These are phyloP conservation scores for Fragosphaeria purpurea DNA, from an alignment of 2,329 filamentous ascomycete genomes.

Conservation along the genomic window DNA sequence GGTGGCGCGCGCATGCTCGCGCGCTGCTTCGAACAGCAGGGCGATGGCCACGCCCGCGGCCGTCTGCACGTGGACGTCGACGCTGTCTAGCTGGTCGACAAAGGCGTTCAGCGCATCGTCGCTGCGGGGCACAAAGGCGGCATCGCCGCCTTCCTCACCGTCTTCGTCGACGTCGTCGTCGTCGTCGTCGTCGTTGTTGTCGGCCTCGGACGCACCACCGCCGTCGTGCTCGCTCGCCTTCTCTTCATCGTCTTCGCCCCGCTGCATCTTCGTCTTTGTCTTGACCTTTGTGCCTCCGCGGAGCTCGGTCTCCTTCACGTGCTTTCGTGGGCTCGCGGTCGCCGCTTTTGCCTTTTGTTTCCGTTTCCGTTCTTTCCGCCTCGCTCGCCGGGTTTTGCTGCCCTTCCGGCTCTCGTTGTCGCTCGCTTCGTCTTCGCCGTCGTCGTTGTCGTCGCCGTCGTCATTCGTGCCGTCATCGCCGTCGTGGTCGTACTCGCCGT, in stretches of 20 bases:
- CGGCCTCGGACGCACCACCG: slow-evolving; percentile 54
- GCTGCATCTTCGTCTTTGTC: slow-evolving; percentile 65
- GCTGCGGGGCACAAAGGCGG: slow-evolving; percentile 38
- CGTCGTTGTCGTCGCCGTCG: not conserved
- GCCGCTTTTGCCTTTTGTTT: too few species aligned
- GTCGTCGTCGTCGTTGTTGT: not conserved
- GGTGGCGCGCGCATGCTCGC: slow-evolving; percentile 37
- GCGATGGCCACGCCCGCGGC: slow-evolving; percentile 73
- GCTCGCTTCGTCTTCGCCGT: slow-evolving; percentile 65
- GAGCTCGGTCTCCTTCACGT: too few species aligned
- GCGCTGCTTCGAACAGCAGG: slow-evolving; percentile 64
- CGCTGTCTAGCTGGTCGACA: slow-evolving; percentile 73
- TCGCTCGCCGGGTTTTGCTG: too few species aligned
- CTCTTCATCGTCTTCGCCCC: not conserved
- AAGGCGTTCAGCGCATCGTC: slow-evolving; percentile 69
- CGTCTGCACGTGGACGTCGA: slow-evolving; percentile 62
- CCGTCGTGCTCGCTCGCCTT: slow-evolving; percentile 20
- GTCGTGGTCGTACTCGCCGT: not conserved
- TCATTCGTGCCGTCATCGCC: not conserved
- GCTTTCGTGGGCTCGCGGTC: too few species aligned
- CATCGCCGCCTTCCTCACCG: slow-evolving; percentile 61
- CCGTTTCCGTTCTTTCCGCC: too few species aligned
- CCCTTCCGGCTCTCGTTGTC: slow-evolving; percentile 19
- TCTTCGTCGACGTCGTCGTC: slow-evolving; percentile 19
- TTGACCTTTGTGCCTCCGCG: slow-evolving; percentile 18